Evolutionary conservation across 768 basidiomycete species (phyloP).

Genomic region (Floccularia luteovirens): DNA sequence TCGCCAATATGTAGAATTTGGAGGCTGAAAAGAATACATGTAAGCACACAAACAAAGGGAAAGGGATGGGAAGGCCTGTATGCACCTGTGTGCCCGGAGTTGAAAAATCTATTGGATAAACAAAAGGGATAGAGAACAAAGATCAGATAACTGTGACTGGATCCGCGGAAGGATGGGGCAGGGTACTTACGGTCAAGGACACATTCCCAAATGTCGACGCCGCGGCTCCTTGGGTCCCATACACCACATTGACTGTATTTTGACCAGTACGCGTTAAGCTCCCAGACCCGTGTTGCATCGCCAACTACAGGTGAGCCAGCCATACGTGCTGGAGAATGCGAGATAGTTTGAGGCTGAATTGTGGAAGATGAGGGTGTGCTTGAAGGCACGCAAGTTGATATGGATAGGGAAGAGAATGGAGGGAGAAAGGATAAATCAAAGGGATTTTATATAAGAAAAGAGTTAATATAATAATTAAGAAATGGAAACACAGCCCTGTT

Average conservation of each 20-base stretch:
- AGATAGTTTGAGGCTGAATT: too few relatives aligned
- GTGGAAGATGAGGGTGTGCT: too few relatives aligned
- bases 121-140: constrained; percentile 5
- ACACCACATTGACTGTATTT: constrained; percentile 62
- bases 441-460: too few relatives aligned
- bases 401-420: too few relatives aligned
- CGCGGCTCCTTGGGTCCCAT: constrained; percentile 59
- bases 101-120: constrained; percentile 42
- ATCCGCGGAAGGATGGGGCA: background rate
- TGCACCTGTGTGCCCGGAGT: constrained; percentile 39
- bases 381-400: too few relatives aligned
- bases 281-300: constrained; percentile 68
- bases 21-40: constrained; percentile 9
- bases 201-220: constrained; percentile 76
- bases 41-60: too few relatives aligned
- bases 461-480: too few relatives aligned
- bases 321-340: too few relatives aligned
- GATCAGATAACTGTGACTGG: background rate
- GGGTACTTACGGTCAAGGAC: constrained; percentile 52
- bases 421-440: too few relatives aligned
- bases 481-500: too few relatives aligned
- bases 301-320: constrained; percentile 54
- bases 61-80: background rate
- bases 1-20: background rate
- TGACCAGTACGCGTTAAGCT: constrained; percentile 57